Evolutionary conservation across 192 early-diverging fungal species (phyloP), one percentile per base, ranked within the genome.

Genomic region (Backusella parvicylindrica): DNA sequence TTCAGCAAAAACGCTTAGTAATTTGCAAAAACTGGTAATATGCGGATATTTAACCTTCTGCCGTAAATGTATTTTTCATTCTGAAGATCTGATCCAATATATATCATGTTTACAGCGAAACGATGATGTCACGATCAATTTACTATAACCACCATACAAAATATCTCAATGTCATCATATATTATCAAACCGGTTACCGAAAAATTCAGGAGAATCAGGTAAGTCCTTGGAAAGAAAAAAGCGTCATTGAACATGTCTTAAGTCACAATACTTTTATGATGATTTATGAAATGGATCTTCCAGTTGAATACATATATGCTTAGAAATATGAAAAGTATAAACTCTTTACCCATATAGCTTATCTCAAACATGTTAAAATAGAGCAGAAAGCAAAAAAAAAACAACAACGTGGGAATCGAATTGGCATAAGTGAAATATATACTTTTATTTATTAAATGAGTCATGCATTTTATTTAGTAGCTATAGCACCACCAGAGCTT

Each of bases 401-500:
- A n/a, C n/a, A n/a, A n/a, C n/a, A n/a, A n/a, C n/a, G n/a, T n/a
- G n/a, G n/a, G n/a, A n/a, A n/a, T n/a, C n/a, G n/a, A n/a, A n/a
- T n/a, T n/a, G n/a, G 36, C 36, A 37, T 5, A 3, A 26, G 3
- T 60, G 53, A 23, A 60, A 60, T 60, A 60, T 60, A 60, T 60
- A 60, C 53, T 26, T 60, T 60, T 60, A 60, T 60, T 60, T 28
- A 28, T 60, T 60, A 60, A 60, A 60, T 60, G 49, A 31, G 32
- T 12, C 12, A 11, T 56, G 53, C 26, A 12, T 28, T 28, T 60
- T 60, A 60, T 60, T 60, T 28, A 28, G 64, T 43, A 21, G 76
- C 56, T 21, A 50, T 69, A 41, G 66, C 71, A 23, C 71, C 71
- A 21, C 35, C 64, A 11, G 63, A 69, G 8, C 77, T 76, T 47